Percentiles rank a stretch among this genome's conserved stretches.
Conservation (phyloP, 306 rosid genomes). For the Oxytropis ochrocephala region DNA sequence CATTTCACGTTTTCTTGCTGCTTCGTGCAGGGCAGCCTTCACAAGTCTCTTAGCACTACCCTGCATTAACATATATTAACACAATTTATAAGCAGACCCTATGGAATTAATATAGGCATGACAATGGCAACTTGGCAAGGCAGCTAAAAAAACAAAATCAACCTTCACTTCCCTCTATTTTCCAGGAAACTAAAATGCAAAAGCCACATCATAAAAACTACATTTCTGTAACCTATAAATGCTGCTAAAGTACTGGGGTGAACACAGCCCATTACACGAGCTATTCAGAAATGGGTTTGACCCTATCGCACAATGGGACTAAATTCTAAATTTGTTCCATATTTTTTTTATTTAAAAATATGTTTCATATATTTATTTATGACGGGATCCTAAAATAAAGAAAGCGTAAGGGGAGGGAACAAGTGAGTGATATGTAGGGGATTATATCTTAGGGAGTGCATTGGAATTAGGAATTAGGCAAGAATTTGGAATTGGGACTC, state of each 20-base stretch:
- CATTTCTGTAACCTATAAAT: background rate
- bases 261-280: background rate
- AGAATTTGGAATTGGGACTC: too few species aligned
- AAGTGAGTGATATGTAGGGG: too few species aligned
- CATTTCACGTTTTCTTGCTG: conserved; percentile 87
- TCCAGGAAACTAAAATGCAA: background rate
- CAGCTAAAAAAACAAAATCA: background rate
- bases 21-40: conserved; percentile 87
- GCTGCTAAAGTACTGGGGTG: background rate
- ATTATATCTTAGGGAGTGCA: too few species aligned
- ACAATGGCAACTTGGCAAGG: background rate
- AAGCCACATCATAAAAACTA: background rate
- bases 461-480: too few species aligned
- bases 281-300: background rate
- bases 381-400: too few species aligned
- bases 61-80: conserved; percentile 33
- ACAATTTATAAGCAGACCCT: background rate
- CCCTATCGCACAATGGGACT: background rate
- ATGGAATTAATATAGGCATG: background rate
- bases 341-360: background rate
- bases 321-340: background rate
- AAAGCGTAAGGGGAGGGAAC: too few species aligned
- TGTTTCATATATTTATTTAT: background rate
- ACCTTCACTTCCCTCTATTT: too few species aligned
- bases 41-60: conserved; percentile 87